Percentiles rank a stretch among this genome's conserved stretches.
Conservation (phyloP, 2,329 filamentous ascomycete genomes). For the Fusarium citri region DNA sequence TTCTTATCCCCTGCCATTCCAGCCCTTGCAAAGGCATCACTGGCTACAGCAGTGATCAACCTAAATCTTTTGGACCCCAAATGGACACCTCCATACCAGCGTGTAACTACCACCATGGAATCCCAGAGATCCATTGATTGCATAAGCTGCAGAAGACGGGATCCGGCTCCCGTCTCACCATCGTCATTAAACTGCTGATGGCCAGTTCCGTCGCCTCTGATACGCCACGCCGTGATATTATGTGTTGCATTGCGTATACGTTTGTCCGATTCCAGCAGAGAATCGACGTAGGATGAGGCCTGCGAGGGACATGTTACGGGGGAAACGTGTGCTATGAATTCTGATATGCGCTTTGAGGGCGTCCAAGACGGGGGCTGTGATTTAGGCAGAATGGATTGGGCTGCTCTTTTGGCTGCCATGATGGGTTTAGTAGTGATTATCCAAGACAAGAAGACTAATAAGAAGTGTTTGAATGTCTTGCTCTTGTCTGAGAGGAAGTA, state of each 20-base stretch:
- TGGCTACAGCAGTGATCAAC: conserved; percentile 86
- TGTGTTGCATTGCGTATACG: conserved; percentile 56
- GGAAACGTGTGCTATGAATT: conserved; percentile 86
- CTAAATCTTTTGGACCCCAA: conserved; percentile 90
- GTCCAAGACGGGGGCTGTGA: conserved; percentile 66
- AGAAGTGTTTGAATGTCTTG: conserved; percentile 3
- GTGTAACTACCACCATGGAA: conserved; percentile 88
- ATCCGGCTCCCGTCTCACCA: conserved; percentile 91
- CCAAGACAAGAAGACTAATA: conserved; percentile 1
- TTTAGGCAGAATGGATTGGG: conserved; percentile 34
- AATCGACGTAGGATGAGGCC: conserved; percentile 76
- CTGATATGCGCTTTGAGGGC: conserved; percentile 77
- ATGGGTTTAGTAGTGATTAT: not conserved
- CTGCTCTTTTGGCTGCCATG: conserved; percentile 27
- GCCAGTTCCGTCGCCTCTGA: conserved; percentile 70
- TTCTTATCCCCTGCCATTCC: conserved; percentile 71
- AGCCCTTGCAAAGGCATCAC: conserved; percentile 84
- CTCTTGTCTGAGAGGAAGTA: not conserved
- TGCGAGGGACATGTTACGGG: conserved; percentile 75
- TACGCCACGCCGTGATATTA: conserved; percentile 49
- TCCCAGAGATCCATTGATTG: conserved; percentile 96
- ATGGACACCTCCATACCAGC: conserved; percentile 95
- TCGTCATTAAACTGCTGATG: conserved; percentile 97
- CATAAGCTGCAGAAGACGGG: conserved; percentile 86
- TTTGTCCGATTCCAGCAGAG: conserved; percentile 84